Percentiles rank a stretch among this genome's conserved stretches.
phyloP scores from a whole-genome alignment of 164 flowering plant species.

The Vitis rupestris region DNA sequence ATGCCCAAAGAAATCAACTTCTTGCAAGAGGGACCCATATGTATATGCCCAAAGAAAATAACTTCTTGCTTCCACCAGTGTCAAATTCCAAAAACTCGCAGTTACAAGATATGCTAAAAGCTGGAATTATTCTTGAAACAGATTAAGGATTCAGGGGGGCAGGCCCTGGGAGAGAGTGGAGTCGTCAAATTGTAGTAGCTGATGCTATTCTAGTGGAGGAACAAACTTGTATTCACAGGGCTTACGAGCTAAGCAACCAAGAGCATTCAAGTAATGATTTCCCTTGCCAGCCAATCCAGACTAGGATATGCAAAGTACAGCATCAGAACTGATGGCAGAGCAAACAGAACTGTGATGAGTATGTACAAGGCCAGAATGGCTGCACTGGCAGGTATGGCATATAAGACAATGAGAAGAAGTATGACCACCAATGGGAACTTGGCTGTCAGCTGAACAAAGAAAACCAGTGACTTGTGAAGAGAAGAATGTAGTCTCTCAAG shows the following conservation, averaged over 20 bases:
- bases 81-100: no score
- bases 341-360: slow-evolving; percentile 74
- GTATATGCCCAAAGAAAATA: no score
- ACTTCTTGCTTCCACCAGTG: no score
- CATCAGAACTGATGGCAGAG: slow-evolving; percentile 88
- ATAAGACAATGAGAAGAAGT: slow-evolving; percentile 66
- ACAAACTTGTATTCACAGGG: slow-evolving; percentile 11
- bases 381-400: slow-evolving; percentile 82
- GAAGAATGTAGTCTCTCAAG: slow-evolving; percentile 50
- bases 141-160: neutral
- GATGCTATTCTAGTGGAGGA: neutral
- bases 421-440: slow-evolving; percentile 84
- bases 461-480: slow-evolving; percentile 57
- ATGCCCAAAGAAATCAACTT: no score
- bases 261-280: slow-evolving; percentile 59
- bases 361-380: slow-evolving; percentile 77
- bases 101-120: no score
- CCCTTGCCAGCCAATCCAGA: slow-evolving; percentile 94
- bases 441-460: slow-evolving; percentile 75
- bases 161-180: slow-evolving; percentile 18
- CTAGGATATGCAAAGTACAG: slow-evolving; percentile 90
- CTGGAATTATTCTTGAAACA: no score
- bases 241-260: neutral
- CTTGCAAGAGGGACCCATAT: no score
- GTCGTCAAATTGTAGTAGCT: slow-evolving; percentile 10